Conservation (phyloP, 2,329 filamentous ascomycete genomes). For the Xylariaceae sp. region DNA sequence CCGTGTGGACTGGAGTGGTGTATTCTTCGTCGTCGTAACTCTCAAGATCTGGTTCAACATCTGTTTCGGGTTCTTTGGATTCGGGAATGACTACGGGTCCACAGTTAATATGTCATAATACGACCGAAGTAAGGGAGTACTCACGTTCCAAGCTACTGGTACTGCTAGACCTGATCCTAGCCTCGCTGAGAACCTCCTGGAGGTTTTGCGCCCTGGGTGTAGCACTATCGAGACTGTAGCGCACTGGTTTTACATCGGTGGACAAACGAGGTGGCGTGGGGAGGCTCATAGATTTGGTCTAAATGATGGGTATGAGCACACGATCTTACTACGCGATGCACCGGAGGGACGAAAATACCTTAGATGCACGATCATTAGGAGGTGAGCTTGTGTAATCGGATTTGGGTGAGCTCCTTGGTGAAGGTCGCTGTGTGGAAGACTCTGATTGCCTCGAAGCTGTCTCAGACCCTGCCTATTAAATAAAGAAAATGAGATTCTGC, state of each 20-base stretch:
- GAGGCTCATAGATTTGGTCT: constrained; percentile 38
- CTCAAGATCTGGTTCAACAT: constrained; percentile 54
- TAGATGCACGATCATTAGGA: constrained; percentile 34
- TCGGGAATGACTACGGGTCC: constrained; percentile 50
- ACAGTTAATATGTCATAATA: constrained; percentile 18
- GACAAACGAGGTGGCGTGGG: constrained; percentile 69
- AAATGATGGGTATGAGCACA: constrained; percentile 12
- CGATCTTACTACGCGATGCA: background rate
- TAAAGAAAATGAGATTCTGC: constrained; percentile 20
- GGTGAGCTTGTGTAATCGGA: constrained; percentile 37
- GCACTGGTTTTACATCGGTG: constrained; percentile 66
- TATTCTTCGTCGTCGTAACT: constrained; percentile 52
- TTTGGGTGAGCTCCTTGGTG: constrained; percentile 36
- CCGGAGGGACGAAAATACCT: constrained; percentile 29
- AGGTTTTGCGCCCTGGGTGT: constrained; percentile 83
- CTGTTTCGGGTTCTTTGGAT: constrained; percentile 46
- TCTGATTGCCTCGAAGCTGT: constrained; percentile 35
- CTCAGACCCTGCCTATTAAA: constrained; percentile 42
- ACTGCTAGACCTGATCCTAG: constrained; percentile 61
- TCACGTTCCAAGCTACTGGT: constrained; percentile 76
- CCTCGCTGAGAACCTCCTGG: constrained; percentile 64
- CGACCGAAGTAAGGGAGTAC: constrained; percentile 20
- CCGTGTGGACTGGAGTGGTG: constrained; percentile 39
- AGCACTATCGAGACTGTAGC: constrained; percentile 65
- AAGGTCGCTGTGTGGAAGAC: constrained; percentile 33